Evolutionary conservation across 2,329 filamentous ascomycete species (phyloP), one percentile per base, ranked within the genome.

Genomic region (Sphaceloma murrayae): DNA sequence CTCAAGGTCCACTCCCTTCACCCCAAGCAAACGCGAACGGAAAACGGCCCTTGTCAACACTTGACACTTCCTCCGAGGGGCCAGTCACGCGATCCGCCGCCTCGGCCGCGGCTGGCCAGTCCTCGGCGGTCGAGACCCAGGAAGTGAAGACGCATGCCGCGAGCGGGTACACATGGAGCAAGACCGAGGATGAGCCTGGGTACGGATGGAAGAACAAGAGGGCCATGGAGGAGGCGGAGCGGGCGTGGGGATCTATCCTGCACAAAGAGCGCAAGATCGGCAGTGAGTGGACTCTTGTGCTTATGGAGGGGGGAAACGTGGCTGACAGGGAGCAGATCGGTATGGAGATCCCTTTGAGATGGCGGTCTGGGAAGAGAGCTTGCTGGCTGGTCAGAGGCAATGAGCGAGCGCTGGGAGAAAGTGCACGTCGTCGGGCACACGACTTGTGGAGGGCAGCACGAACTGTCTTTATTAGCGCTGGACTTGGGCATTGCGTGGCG

Each of bases 141-240:
- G 30, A 47, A 9, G 42, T 52, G 16, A 54, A 55, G 42, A 58
- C 53, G 22, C 57, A 61, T 33, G 40, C 52, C 33, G 21, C 31
- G 11, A 59, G 54, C 36, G 55, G 54, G 19, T 64, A 58, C 46
- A 55, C 51, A n/a, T 63, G 58, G 57, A 52, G 43, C 19, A 56
- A 54, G 51, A 53, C 53, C 46, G 62, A 63, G 42, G 62, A 68
- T 26, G 60, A 63, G 48, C 70, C 71, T 5, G 69, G 73, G 2
- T 68, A 67, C 34, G 61, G 62, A 6, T 78, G 73, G 73, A 66
- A 65, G 51, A 74, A 66, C 49, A 74, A 72, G 57, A 76, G 75
- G 53, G 70, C 72, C 4, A 58, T 68, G 49, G 75, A 78, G 48
- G 75, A 78, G 45, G 70, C 66, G 51, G 61, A 67, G 32, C 62